Evolutionary conservation across 768 basidiomycete genomes (phyloP).

Genomic region (Mycena pura): DNA sequence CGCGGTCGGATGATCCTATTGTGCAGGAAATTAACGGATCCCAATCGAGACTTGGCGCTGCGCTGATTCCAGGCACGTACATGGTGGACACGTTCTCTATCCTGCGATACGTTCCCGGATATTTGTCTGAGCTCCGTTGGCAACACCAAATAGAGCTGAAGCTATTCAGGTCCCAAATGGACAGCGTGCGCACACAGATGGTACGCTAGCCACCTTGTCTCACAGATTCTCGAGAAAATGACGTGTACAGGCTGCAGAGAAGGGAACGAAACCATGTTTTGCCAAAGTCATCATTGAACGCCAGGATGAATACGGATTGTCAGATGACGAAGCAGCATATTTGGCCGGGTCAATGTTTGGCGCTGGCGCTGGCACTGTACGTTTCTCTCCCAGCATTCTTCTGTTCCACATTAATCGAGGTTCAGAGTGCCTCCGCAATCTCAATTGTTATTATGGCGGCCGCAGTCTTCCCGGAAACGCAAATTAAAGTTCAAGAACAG

Average conservation of each 20-base stretch:
- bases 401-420: neutral
- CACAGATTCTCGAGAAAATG: slow-evolving; percentile 11
- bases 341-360: slow-evolving; percentile 71
- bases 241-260: slow-evolving; percentile 27
- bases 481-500: slow-evolving; percentile 58
- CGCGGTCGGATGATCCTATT: slow-evolving; percentile 51
- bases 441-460: slow-evolving; percentile 64
- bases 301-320: slow-evolving; percentile 58
- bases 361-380: slow-evolving; percentile 66
- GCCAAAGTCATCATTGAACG: slow-evolving; percentile 64
- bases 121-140: slow-evolving; percentile 59
- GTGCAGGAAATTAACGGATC: slow-evolving; percentile 54
- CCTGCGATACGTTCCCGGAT: slow-evolving; percentile 63
- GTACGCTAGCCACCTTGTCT: slow-evolving; percentile 34
- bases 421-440: slow-evolving; percentile 61
- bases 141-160: slow-evolving; percentile 63
- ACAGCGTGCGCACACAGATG: slow-evolving; percentile 51
- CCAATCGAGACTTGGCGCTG: slow-evolving; percentile 52
- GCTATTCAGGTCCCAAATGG: slow-evolving; percentile 61
- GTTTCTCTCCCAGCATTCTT: neutral
- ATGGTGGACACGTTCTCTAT: slow-evolving; percentile 55
- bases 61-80: slow-evolving; percentile 52
- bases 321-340: slow-evolving; percentile 65
- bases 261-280: slow-evolving; percentile 54
- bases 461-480: slow-evolving; percentile 59